Evolutionary conservation across 2,329 filamentous ascomycete species (phyloP).

Genomic region (Stenocarpella maydis): DNA sequence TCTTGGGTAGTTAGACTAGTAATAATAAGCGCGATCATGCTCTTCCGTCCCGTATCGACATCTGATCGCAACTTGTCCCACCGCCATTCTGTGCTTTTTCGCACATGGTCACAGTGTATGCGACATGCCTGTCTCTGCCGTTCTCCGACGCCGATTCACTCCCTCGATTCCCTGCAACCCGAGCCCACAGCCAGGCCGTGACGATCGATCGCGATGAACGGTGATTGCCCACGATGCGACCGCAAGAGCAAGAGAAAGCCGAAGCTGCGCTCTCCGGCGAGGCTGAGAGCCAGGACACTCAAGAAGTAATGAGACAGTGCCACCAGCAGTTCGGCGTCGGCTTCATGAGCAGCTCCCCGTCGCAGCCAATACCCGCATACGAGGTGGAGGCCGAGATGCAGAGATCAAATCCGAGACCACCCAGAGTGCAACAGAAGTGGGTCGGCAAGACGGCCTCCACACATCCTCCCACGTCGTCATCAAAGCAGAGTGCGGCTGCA

Average conservation of each 20-base stretch:
- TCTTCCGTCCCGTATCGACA: background rate
- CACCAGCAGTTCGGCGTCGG: constrained; percentile 49
- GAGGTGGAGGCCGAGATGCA: background rate
- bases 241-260: constrained; percentile 43
- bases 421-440: constrained; percentile 29
- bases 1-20: constrained; percentile 7
- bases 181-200: background rate
- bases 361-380: constrained; percentile 12
- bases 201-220: constrained; percentile 30
- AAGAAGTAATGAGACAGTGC: constrained; percentile 50
- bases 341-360: constrained; percentile 31
- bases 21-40: background rate
- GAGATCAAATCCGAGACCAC: constrained; percentile 15
- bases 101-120: background rate
- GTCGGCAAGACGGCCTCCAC: background rate
- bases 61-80: background rate
- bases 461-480: background rate
- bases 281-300: constrained; percentile 55
- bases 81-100: background rate
- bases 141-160: background rate
- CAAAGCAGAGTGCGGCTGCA: background rate
- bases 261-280: constrained; percentile 42
- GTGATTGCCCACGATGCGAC: constrained; percentile 34
- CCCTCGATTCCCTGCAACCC: background rate
- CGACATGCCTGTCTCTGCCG: background rate